Base-by-base conservation (phyloP, 176 grass and related monocot species). In the Stipa capillata region DNA sequence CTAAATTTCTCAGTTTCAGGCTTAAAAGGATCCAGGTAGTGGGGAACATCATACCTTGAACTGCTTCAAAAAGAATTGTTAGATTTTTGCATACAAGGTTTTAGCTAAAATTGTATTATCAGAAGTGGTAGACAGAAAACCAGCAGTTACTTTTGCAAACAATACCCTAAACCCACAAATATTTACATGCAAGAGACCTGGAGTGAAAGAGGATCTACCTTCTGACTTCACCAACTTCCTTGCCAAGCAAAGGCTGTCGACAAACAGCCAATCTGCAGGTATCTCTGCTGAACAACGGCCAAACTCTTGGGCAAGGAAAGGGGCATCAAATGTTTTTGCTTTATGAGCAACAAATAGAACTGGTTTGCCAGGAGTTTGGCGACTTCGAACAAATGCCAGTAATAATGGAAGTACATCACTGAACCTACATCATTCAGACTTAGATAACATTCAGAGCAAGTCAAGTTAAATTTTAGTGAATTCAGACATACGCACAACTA, bases 311-410 rank as follows among this genome's bases (percentile, higher is more conserved):
- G 78, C 74, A 35, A 98, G 35, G 59, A 98, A 94, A 63, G 55
- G 87, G 10, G 84, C 75, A 84, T 98, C 92, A 55, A 92, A 98
- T 7, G 8, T 0, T 40, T 73, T 89, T 34, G 77, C 95, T 71
- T 85, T 92, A 57, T 94, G 92, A 41, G 95, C 95, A 85, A 98
- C 41, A 89, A 72, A 94, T 48, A 98, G 18, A 72, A 94, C 29
- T 70, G 87, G 95, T 77, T 88, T 94, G 32, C 85, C 92, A 73
- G 76, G 78, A 67, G 85, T 64, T 78, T 92, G 89, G 32, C 76
- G 84, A 62, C 83, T 94, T 78, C 18, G 65, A 55, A 91, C 85
- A 74, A 80, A 98, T 80, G 87, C 78, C 27, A 90, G 39, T 58
- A 98, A 56, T 50, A 90, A 44, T n/a, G 90, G 92, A 84, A 89